Percentiles rank a stretch among this genome's conserved stretches.
phyloP scores from a whole-genome alignment of 2,329 filamentous ascomycete genomes.

The Arthrobotrys sphaeroides region DNA sequence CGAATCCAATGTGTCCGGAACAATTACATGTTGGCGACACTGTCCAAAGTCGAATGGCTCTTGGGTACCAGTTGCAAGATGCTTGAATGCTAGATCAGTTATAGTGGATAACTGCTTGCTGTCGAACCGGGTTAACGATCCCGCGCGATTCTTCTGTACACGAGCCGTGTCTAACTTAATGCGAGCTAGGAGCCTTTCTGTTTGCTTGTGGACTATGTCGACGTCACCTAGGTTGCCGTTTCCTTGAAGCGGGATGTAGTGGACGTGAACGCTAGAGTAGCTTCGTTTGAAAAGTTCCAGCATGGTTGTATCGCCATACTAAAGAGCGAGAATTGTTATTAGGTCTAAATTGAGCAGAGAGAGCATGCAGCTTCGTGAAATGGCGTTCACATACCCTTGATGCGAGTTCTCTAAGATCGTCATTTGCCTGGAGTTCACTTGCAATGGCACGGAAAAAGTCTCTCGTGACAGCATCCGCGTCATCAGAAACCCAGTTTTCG shows the following conservation, averaged over 20 bases:
- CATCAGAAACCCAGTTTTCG: background rate
- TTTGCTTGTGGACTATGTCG: background rate
- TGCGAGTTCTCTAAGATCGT: background rate
- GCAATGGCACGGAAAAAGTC: background rate
- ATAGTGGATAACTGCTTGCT: background rate
- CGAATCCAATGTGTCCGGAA: background rate
- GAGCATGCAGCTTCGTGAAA: too few relatives aligned
- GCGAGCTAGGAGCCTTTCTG: background rate
- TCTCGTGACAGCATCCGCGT: background rate
- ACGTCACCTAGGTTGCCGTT: background rate
- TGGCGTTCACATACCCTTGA: background rate
- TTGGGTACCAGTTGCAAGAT: background rate
- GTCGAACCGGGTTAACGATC: background rate
- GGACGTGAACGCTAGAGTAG: conserved; percentile 14
- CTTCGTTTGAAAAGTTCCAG: background rate
- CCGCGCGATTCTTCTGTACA: background rate
- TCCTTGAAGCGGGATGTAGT: background rate
- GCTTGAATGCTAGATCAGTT: conserved; percentile 5
- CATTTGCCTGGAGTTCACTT: background rate
- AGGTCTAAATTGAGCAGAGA: background rate
- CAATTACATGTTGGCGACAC: background rate
- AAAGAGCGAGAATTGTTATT: background rate
- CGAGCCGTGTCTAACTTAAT: background rate
- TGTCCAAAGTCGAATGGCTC: conserved; percentile 12
- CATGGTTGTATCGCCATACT: background rate